phyloP scores from a whole-genome alignment of 2,329 filamentous ascomycete genomes.

The Sclerotinia spermophila region DNA sequence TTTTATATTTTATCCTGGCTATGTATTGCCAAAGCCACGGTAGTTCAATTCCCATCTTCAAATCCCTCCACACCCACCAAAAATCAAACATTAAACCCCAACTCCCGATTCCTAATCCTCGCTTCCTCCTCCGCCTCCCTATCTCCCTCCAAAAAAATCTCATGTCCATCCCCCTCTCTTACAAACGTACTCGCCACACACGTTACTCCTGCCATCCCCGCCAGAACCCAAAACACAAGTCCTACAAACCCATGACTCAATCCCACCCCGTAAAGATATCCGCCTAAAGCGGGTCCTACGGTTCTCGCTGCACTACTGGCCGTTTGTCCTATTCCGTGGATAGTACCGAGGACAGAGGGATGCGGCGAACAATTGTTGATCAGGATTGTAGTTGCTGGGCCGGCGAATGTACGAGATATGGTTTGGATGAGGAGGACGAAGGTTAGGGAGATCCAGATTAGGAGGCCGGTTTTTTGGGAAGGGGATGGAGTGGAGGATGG shows the following conservation, averaged over 20 bases:
- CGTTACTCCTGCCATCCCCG: slow-evolving; percentile 50
- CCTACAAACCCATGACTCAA: slow-evolving; percentile 55
- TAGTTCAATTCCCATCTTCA: not conserved
- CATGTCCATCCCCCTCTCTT: slow-evolving; percentile 60
- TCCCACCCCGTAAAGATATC: slow-evolving; percentile 57
- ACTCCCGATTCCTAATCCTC: slow-evolving; percentile 25
- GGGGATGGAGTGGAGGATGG: slow-evolving; percentile 42
- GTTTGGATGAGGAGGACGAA: slow-evolving; percentile 60
- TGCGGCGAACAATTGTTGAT: slow-evolving; percentile 57
- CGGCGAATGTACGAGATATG: slow-evolving; percentile 59
- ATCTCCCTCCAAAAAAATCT: slow-evolving; percentile 62
- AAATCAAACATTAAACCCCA: slow-evolving; percentile 17
- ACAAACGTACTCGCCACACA: slow-evolving; percentile 52
- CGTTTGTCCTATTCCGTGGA: slow-evolving; percentile 56
- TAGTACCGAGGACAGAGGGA: slow-evolving; percentile 54
- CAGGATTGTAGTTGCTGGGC: slow-evolving; percentile 29
- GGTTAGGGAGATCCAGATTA: slow-evolving; percentile 31
- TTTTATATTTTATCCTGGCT: not conserved
- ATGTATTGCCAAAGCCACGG: not conserved
- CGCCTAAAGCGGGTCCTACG: slow-evolving; percentile 57
- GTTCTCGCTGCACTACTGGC: slow-evolving; percentile 57
- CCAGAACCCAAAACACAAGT: slow-evolving; percentile 42
- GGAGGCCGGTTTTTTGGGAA: slow-evolving; percentile 31
- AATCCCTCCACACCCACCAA: not conserved
- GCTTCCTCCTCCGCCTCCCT: slow-evolving; percentile 43